phyloP scores from a whole-genome alignment of 2,329 filamentous ascomycete genomes.

The Nothophoma quercina region DNA sequence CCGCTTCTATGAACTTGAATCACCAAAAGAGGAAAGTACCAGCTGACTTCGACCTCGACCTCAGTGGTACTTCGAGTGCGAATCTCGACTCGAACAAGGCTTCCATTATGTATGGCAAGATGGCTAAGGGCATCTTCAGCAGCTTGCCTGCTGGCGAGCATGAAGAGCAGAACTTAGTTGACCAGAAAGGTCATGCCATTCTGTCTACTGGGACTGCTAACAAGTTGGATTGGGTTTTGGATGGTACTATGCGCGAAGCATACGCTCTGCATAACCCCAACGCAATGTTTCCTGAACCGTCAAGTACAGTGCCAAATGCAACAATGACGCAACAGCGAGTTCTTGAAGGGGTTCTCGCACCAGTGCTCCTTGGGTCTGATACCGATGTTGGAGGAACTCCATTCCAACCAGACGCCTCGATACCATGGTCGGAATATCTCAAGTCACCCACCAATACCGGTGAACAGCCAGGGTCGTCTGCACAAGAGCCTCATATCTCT shows the following conservation, averaged over 20 bases:
- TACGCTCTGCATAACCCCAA: constrained; percentile 51
- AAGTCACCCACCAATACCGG: constrained; percentile 25
- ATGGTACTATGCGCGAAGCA: constrained; percentile 45
- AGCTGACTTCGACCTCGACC: neutral
- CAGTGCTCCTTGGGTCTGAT: constrained; percentile 35
- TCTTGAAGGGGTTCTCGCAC: constrained; percentile 44
- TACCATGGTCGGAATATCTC: constrained; percentile 49
- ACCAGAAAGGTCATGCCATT: too few species aligned
- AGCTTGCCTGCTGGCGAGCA: constrained; percentile 2
- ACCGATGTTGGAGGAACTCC: constrained; percentile 17
- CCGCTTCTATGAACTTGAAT: neutral
- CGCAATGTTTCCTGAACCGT: constrained; percentile 51
- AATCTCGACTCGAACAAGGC: constrained; percentile 1
- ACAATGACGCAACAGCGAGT: constrained; percentile 52
- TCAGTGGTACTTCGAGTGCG: neutral
- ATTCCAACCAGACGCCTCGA: constrained; percentile 39
- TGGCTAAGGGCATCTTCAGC: constrained; percentile 17
- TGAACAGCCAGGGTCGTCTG: constrained; percentile 21
- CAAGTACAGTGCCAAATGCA: constrained; percentile 53
- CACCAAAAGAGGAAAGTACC: neutral
- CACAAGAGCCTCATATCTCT: constrained; percentile 5
- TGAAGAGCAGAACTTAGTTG: neutral
- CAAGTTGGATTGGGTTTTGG: constrained; percentile 29
- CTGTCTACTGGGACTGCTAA: neutral
- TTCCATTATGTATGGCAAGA: constrained; percentile 20